These are phyloP conservation scores for Ascochyta lentis DNA, from an alignment of 2,329 filamentous ascomycete species.

Conservation along the genomic window DNA sequence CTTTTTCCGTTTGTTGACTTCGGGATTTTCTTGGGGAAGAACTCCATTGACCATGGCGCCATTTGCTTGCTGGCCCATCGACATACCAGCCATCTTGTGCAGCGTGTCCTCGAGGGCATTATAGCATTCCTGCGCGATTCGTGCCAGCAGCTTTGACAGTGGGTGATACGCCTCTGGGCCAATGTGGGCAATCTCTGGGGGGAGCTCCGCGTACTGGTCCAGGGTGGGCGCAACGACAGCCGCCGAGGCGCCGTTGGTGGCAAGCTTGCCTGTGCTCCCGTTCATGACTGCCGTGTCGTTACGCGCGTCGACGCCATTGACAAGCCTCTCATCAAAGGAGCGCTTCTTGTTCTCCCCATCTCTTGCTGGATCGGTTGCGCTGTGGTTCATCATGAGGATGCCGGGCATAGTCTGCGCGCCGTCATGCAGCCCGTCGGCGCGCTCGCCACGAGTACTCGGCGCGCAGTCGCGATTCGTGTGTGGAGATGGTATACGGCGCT, in stretches of 20 bases:
- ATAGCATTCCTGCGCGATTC: conserved; percentile 83
- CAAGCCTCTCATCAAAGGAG: conserved; percentile 36
- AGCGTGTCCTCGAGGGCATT: conserved; percentile 77
- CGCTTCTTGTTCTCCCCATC: conserved; percentile 42
- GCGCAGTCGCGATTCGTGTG: conserved; percentile 8
- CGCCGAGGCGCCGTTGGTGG: conserved; percentile 28
- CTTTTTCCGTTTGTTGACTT: conserved; percentile 67
- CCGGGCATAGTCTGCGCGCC: conserved; percentile 55
- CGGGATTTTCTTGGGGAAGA: conserved; percentile 34
- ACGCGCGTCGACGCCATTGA: conserved; percentile 35
- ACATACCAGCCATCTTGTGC: conserved; percentile 71
- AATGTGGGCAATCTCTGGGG: conserved; percentile 70
- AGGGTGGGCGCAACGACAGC: conserved; percentile 18
- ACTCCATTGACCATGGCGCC: conserved; percentile 49
- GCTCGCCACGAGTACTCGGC: conserved; percentile 33
- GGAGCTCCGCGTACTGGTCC: conserved; percentile 43
- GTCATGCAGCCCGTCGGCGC: conserved; percentile 39
- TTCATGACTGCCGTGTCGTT: conserved; percentile 24
- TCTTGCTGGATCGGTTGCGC: conserved; percentile 45
- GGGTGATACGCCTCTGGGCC: conserved; percentile 74
- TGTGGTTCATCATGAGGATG: conserved; percentile 56
- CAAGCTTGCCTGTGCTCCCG: conserved; percentile 15
- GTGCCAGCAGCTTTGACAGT: conserved; percentile 74
- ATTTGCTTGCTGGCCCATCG: conserved; percentile 63
- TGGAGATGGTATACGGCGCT: background rate